Conservation (phyloP, 495 filamentous ascomycete genomes). For the Penicillium lagena region DNA sequence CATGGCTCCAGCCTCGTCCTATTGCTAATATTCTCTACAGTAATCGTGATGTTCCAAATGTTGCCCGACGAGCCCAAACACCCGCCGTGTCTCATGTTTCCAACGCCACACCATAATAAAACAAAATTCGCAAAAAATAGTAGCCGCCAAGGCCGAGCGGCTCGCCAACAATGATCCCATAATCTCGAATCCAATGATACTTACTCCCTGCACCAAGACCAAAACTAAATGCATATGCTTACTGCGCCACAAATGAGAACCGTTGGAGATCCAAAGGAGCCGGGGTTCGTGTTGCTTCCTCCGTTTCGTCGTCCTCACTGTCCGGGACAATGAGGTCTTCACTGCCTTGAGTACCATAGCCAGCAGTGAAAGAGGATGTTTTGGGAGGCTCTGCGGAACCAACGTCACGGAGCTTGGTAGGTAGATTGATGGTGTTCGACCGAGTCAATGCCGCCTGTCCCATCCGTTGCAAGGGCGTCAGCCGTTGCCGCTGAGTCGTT, state of each 20-base stretch:
- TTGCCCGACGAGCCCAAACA: too few relatives aligned
- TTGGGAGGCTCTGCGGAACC: conserved; percentile 4
- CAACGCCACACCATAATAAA: background rate
- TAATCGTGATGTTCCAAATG: too few relatives aligned
- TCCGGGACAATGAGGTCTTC: conserved; percentile 70
- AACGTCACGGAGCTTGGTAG: conserved; percentile 10
- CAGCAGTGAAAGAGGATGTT: conserved; percentile 1
- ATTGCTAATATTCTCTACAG: too few relatives aligned
- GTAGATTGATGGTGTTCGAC: conserved; percentile 32
- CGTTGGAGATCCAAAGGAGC: conserved; percentile 42
- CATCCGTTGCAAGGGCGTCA: conserved; percentile 44
- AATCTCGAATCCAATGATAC: conserved; percentile 5
- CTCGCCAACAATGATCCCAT: conserved; percentile 4
- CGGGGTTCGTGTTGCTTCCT: conserved; percentile 16
- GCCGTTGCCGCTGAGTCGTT: conserved; percentile 15
- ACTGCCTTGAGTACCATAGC: conserved; percentile 46
- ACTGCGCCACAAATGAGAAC: conserved; percentile 44
- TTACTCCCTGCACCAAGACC: conserved; percentile 6
- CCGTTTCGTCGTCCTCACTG: conserved; percentile 59
- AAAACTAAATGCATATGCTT: conserved; percentile 8
- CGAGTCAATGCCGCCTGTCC: conserved; percentile 39
- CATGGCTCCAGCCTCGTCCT: too few relatives aligned
- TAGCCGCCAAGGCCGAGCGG: conserved; percentile 2
- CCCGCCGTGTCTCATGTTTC: too few relatives aligned
- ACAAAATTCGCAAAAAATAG: background rate